Base-by-base conservation (phyloP, 1,139 yeast species). In the Protomyces gravidus region DNA sequence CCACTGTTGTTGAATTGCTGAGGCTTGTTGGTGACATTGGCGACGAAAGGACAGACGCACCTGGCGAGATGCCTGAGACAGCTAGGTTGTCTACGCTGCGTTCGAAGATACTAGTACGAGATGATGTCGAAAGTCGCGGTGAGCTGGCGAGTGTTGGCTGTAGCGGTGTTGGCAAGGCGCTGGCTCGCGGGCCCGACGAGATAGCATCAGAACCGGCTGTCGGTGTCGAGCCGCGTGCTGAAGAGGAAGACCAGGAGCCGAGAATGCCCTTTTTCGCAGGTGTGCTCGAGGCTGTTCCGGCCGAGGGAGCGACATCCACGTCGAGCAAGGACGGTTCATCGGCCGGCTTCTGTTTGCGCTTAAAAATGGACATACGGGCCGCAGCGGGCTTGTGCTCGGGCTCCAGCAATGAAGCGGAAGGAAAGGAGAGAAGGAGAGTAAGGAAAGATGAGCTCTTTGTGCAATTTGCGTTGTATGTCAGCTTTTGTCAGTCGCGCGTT, bases 71-170 rank as follows among this genome's bases (percentile, higher is more conserved):
- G 11, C 47, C 47, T 1, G 11, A 13, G 17, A 42, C 21, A 4
- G 48, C 36, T 11, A 39, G 36, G 3, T 36, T 39, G 25, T 53
- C 58, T 1, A 53, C 58, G 13, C 51, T 45, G 26, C 58, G 45
- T 28, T 53, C 58, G 19, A 53, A 53, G 33, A 53, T 53, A n/a
- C 51, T 45, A 9, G 58, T 53, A 27, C 36, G 42, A 6, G 58
- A 53, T 21, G 51, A 45, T 17, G 58, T 53, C 27, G 58, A 53
- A 0, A 53, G 11, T 11, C 58, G 58, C 6, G 58, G 51, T 5
- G 58, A 53, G 19, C 28, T 46, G 50, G 11, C 40, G 7, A 46
- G 15, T 23, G 50, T 13, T 5, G 50, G 50, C 26, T 52, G 40
- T 47, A 53, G 28, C 27, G 58, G 58, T 9, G 51, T n/a, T 5